Evolutionary conservation across 257 asterid genomes (phyloP), one percentile per base, ranked within the genome.

Genomic region (Solanum chiquidenum): DNA sequence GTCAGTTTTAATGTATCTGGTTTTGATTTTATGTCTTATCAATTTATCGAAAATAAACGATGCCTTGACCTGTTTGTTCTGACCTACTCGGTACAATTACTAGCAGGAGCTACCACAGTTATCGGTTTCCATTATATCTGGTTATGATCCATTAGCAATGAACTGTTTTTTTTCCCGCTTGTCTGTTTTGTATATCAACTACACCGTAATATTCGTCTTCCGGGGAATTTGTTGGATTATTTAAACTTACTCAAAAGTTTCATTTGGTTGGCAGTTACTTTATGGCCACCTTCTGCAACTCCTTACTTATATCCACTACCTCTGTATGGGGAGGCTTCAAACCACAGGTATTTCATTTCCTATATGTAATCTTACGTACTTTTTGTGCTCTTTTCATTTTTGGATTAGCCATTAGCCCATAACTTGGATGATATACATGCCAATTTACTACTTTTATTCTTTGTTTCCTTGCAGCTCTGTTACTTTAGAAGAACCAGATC

Each of bases 201-300:
- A 49, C 68, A 25, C 62, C 23, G 9, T 12, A 42, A 77, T 42
- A 77, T 49, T 55, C 12, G 5, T 12, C 69, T 29, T 82, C 85
- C 86, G 23, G 71, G 60, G 64, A 82, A 35, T 49, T 20, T 49
- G 31, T 82, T 82, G 44, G 86, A 52, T 52, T 44, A 46, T 52
- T 23, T 71, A 86, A 73, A 33, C 37, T 49, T 88, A 49, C 34
- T 34, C 42, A 83, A 27, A n/a, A 80, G 16, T n/a, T 23, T 69
- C 27, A 55, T 72, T 77, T 72, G 87, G 86, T 84, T 89, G 42
- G 60, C 96, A 95, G 99, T 97, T 92, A 89, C 90, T 91, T 90
- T 96, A 80, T 97, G 99, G 99, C 99, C 99, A 73, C 99, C 99
- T 88, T 95, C 98, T 74, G 95, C 98, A 75, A 91, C 93, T 86